Evolutionary conservation across 352 stramenopile genomes (phyloP), one percentile per base, ranked within the genome.

Genomic region (Pythium graminicola): DNA sequence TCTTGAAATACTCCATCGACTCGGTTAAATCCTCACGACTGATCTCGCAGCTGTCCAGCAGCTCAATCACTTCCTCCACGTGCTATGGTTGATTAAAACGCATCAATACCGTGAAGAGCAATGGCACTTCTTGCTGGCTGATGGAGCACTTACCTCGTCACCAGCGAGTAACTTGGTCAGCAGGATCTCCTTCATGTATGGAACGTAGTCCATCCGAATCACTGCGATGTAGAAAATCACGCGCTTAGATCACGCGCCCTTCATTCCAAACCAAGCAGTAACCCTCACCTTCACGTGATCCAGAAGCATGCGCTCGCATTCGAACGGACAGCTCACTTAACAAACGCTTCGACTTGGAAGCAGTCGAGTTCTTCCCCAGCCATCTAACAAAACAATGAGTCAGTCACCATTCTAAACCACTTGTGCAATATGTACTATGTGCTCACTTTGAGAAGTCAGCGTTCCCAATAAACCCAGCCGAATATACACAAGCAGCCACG

Each of bases 31-130:
- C 96, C 64, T 99, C 96, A 36, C 95, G 87, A 44, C 78, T 95
- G 46, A 99, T 87, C 40, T 97, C 96, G 63, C 98, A 99, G 40
- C 91, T 79, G 62, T 99, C 95, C 58, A 99, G 88, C 27, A 98
- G 70, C 16, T 83, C 73, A 49, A 99, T 98, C 38, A 95, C 87
- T 51, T 96, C 83, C 6, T 85, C 59, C 20, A 97, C 74, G 36
- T 91, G 81, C 72, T 90, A 39, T 7, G 60, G 3, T 46, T 14
- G 11, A 42, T 16, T 45, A 43, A 40, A 29, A 36, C n/a, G n/a
- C n/a, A n/a, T n/a, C n/a, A n/a, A n/a, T n/a, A n/a, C n/a, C n/a
- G n/a, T n/a, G n/a, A n/a, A n/a, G n/a, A n/a, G n/a, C n/a, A n/a
- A n/a, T n/a, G n/a, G n/a, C n/a, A n/a, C n/a, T n/a, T n/a, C n/a